These are phyloP conservation scores for Naganishia friedmannii DNA, from an alignment of 768 basidiomycete genomes.

Conservation along the genomic window DNA sequence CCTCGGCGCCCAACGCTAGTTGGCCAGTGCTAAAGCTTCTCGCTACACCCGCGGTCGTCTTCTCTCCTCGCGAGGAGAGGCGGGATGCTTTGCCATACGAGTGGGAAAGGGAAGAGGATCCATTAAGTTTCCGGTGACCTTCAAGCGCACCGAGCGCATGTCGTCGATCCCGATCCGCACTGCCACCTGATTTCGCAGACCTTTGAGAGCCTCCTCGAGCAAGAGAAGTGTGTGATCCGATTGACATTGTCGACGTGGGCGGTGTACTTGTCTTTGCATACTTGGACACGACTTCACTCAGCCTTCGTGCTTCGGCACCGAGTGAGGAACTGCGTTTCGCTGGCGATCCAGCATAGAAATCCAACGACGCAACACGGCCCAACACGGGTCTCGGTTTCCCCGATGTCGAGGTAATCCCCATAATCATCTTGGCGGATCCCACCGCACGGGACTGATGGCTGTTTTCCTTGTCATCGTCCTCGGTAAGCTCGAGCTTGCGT, in stretches of 20 bases:
- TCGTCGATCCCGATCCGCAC: slow-evolving; percentile 9
- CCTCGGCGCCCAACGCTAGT: neutral
- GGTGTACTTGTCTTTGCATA: slow-evolving; percentile 7
- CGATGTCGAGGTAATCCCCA: neutral
- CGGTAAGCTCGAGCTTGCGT: slow-evolving; percentile 18
- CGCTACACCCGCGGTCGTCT: neutral
- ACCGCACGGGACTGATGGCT: neutral
- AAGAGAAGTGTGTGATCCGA: neutral
- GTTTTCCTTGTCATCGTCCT: slow-evolving; percentile 23
- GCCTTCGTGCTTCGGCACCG: slow-evolving; percentile 22
- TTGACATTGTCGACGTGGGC: slow-evolving; percentile 18
- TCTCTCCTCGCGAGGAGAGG: neutral
- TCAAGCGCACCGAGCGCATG: slow-evolving; percentile 10
- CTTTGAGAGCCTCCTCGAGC: neutral
- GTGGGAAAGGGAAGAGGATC: neutral
- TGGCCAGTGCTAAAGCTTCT: slow-evolving; percentile 5
- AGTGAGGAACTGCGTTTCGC: slow-evolving; percentile 29
- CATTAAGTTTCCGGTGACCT: slow-evolving; percentile 9
- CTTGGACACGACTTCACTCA: slow-evolving; percentile 26
- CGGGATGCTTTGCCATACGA: slow-evolving; percentile 3
- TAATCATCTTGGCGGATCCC: neutral
- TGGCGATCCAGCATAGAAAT: slow-evolving; percentile 33
- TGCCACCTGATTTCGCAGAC: neutral
- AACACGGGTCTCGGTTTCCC: neutral
- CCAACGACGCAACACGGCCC: slow-evolving; percentile 27